A percentile compares a stretch with the other conserved stretches of the same genome.
phyloP scores from a whole-genome alignment of 1,284 basidiomycete species.

The Stygiomarasmius scandens region DNA sequence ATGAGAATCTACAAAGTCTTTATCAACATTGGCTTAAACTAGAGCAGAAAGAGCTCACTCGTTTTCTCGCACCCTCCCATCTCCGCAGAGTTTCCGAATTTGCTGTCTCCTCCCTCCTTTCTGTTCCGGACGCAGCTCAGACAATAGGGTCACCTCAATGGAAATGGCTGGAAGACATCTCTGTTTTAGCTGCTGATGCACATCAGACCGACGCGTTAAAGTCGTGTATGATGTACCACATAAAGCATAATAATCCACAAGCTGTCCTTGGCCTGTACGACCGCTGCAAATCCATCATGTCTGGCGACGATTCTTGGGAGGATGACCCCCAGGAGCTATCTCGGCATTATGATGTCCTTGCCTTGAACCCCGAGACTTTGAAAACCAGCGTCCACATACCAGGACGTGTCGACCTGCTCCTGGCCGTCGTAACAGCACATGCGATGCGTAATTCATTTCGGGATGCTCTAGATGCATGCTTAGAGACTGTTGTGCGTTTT shows the following conservation, averaged over 20 bases:
- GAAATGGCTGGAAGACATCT: conserved; percentile 46
- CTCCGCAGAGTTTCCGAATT: conserved; percentile 40
- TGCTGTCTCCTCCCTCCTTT: conserved; percentile 33
- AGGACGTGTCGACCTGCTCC: conserved; percentile 44
- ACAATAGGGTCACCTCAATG: conserved; percentile 31
- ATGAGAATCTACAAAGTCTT: conserved; percentile 33
- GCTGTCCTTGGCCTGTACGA: conserved; percentile 51
- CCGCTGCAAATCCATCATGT: conserved; percentile 36
- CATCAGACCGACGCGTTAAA: conserved; percentile 50
- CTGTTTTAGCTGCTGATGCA: conserved; percentile 44
- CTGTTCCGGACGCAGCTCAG: not conserved
- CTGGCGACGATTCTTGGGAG: conserved; percentile 26
- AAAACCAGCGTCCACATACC: conserved; percentile 22
- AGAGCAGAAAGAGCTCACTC: conserved; percentile 43
- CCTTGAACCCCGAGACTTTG: conserved; percentile 18
- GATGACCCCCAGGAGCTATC: conserved; percentile 21
- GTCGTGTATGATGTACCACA: conserved; percentile 49
- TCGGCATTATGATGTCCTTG: conserved; percentile 19
- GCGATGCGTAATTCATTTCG: conserved; percentile 57
- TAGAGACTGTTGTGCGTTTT: conserved; percentile 41
- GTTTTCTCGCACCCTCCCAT: conserved; percentile 44
- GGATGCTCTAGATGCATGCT: conserved; percentile 48
- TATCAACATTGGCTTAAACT: conserved; percentile 48
- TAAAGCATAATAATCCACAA: conserved; percentile 43
- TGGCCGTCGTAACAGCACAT: conserved; percentile 59